Evolutionary conservation across 2,329 filamentous ascomycete genomes (phyloP).

Genomic region (Fusarium sp.): DNA sequence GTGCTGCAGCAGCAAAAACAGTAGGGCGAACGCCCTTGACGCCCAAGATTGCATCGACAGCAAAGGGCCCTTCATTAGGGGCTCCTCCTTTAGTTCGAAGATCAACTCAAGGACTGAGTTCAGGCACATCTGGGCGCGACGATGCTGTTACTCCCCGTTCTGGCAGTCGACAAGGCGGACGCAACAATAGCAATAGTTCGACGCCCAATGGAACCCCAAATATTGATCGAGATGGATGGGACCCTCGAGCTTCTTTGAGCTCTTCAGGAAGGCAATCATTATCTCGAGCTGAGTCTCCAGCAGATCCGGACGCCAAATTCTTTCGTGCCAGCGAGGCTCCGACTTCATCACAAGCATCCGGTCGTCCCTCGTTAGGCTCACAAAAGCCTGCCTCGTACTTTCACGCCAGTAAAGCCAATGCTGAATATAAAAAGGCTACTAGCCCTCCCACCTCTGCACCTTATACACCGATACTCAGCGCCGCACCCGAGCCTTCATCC

Average conservation of each 20-base stretch:
- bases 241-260: constrained; percentile 54
- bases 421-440: constrained; percentile 54
- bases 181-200: constrained; percentile 75
- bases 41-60: constrained; percentile 64
- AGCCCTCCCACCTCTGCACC: constrained; percentile 48
- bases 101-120: constrained; percentile 43
- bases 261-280: constrained; percentile 42
- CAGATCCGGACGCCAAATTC: constrained; percentile 71
- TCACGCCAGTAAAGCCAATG: constrained; percentile 65
- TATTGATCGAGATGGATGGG: constrained; percentile 60
- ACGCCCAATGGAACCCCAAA: constrained; percentile 75
- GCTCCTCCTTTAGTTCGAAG: constrained; percentile 58
- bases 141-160: constrained; percentile 78
- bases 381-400: constrained; percentile 68
- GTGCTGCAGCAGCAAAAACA: constrained; percentile 69
- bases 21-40: constrained; percentile 63
- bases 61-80: constrained; percentile 54
- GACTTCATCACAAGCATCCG: constrained; percentile 53
- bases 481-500: constrained; percentile 55
- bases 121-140: constrained; percentile 26
- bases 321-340: constrained; percentile 90
- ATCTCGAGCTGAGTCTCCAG: constrained; percentile 44
- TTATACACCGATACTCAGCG: constrained; percentile 52
- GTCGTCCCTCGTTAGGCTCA: constrained; percentile 55
- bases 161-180: constrained; percentile 75